These are phyloP conservation scores for Apiospora aurea DNA, from an alignment of 2,329 filamentous ascomycete genomes.

Conservation along the genomic window DNA sequence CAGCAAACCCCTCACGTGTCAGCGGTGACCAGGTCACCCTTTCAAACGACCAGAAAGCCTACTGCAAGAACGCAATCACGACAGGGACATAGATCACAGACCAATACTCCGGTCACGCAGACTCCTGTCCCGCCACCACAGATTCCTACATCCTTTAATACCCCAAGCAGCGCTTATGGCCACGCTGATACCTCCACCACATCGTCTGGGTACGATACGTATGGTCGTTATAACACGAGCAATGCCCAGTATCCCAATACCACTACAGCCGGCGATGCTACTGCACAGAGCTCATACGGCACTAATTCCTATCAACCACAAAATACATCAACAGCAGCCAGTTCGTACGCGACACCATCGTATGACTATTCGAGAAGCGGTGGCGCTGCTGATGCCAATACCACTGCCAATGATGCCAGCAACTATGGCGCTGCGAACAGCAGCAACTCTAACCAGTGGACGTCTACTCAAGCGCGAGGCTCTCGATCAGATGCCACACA, in stretches of 20 bases:
- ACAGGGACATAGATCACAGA: slow-evolving; percentile 39
- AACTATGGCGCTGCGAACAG: slow-evolving; percentile 32
- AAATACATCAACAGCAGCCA: slow-evolving; percentile 34
- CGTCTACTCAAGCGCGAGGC: slow-evolving; percentile 35
- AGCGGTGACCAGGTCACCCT: slow-evolving; percentile 38
- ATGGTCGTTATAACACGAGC: slow-evolving; percentile 41
- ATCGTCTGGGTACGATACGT: slow-evolving; percentile 37
- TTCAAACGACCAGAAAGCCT: slow-evolving; percentile 31
- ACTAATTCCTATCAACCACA: slow-evolving; percentile 38
- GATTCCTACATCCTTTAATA: slow-evolving; percentile 33
- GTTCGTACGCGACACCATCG: slow-evolving; percentile 36
- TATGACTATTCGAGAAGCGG: slow-evolving; percentile 39
- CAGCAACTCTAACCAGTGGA: slow-evolving; percentile 36
- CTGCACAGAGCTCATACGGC: slow-evolving; percentile 39
- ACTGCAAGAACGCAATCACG: slow-evolving; percentile 34
- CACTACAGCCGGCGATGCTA: slow-evolving; percentile 25
- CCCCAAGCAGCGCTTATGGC: slow-evolving; percentile 27
- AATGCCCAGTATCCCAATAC: slow-evolving; percentile 30
- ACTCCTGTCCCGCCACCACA: slow-evolving; percentile 37
- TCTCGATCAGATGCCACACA: slow-evolving; percentile 32
- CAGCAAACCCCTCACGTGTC: slow-evolving; percentile 41
- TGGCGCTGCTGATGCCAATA: slow-evolving; percentile 37
- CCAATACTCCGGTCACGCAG: slow-evolving; percentile 37
- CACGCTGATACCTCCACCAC: slow-evolving; percentile 33
- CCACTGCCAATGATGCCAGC: slow-evolving; percentile 32